These are phyloP conservation scores for Coix lacrymajobi DNA, from an alignment of 176 grass and related monocot species.

Conservation along the genomic window DNA sequence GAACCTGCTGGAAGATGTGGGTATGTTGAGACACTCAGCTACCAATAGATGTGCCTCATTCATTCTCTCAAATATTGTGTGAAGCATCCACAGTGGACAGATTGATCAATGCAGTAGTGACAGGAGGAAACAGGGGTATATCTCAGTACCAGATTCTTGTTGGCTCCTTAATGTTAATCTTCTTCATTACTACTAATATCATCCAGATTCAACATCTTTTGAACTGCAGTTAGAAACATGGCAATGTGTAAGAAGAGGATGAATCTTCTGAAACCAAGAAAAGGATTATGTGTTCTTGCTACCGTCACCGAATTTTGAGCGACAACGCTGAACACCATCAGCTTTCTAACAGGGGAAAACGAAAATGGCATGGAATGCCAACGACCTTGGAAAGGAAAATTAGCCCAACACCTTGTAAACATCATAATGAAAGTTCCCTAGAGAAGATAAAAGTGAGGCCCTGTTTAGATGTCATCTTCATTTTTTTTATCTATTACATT, in stretches of 20 bases:
- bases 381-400: background rate
- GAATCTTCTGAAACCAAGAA: background rate
- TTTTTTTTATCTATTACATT: no score
- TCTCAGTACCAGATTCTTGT: background rate
- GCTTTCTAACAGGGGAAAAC: background rate
- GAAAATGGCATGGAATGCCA: background rate
- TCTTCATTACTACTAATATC: background rate
- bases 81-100: background rate
- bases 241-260: background rate
- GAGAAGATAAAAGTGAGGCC: no score
- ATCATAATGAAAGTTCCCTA: background rate
- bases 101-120: background rate
- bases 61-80: background rate
- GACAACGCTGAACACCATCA: background rate
- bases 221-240: no score
- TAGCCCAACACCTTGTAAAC: background rate
- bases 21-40: background rate
- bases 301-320: background rate
- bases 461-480: no score
- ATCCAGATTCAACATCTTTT: background rate
- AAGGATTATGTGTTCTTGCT: background rate
- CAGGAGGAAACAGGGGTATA: slow-evolving; percentile 13
- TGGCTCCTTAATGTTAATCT: background rate
- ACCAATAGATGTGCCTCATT: slow-evolving; percentile 8
- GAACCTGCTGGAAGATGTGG: background rate